Evolutionary conservation across 331 rosid genomes (phyloP).

Genomic region (Pyrus hybrid): DNA sequence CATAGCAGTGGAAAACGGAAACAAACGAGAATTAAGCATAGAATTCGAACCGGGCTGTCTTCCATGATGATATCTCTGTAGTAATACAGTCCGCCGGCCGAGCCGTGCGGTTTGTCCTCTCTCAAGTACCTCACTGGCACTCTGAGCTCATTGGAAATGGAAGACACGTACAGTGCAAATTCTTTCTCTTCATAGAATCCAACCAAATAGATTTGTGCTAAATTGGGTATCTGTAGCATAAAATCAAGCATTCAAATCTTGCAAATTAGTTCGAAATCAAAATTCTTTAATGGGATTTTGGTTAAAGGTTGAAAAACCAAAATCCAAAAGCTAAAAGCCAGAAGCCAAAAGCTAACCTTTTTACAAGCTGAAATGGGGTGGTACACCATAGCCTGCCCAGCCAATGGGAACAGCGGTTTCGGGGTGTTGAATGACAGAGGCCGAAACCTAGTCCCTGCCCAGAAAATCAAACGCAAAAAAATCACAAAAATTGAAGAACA

Average conservation of each 20-base stretch:
- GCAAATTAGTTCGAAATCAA: neutral
- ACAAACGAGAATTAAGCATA: neutral
- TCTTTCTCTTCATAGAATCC: constrained; percentile 96
- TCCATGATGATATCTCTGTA: constrained; percentile 84
- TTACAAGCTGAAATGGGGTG: constrained; percentile 96
- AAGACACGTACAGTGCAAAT: constrained; percentile 77
- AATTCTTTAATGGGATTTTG: neutral
- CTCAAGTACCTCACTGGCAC: constrained; percentile 96
- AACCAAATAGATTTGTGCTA: constrained; percentile 73
- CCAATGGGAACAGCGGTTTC: constrained; percentile 94
- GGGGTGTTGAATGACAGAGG: constrained; percentile 96
- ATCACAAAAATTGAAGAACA: neutral
- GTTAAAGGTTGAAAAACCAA: neutral
- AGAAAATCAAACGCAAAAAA: constrained; percentile 1
- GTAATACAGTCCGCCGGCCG: constrained; percentile 84
- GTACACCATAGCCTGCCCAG: constrained; percentile 94
- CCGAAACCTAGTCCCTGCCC: constrained; percentile 85
- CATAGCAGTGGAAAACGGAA: neutral
- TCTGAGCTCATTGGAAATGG: constrained; percentile 84
- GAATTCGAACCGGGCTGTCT: constrained; percentile 66
- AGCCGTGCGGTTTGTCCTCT: constrained; percentile 96
- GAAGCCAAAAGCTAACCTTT: constrained; percentile 43
- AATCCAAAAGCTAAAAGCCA: constrained; percentile 6
- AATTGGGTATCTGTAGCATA: constrained; percentile 64
- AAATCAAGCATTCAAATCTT: neutral